These are phyloP conservation scores for Erodium moschatum DNA, from an alignment of 441 rosid species.

Conservation along the genomic window DNA sequence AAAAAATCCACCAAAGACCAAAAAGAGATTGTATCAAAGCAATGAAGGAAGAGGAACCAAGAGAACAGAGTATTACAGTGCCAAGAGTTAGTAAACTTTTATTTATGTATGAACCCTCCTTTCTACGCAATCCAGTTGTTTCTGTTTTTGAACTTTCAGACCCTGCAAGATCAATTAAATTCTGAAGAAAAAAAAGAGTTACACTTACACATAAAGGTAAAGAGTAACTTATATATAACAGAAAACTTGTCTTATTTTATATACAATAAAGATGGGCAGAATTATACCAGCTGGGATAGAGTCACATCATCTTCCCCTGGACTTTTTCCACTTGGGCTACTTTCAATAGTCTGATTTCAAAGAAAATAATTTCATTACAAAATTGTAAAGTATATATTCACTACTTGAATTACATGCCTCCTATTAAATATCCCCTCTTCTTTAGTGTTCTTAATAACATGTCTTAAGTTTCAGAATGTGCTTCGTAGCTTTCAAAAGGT, in stretches of 20 bases:
- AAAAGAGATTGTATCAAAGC: background rate
- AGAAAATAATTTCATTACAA: background rate
- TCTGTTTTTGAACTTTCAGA: slow-evolving; percentile 99
- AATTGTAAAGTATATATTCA: background rate
- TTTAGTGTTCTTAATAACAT: background rate
- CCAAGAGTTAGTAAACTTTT: slow-evolving; percentile 98
- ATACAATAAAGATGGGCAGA: slow-evolving; percentile 14
- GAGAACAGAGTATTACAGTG: slow-evolving; percentile 40
- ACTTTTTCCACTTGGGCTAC: slow-evolving; percentile 67
- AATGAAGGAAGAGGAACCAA: background rate
- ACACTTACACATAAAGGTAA: slow-evolving; percentile 7
- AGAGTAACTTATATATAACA: slow-evolving; percentile 3
- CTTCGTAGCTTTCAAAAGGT: background rate
- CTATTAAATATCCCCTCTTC: background rate
- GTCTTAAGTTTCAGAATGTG: background rate
- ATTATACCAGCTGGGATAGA: slow-evolving; percentile 88
- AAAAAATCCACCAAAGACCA: background rate
- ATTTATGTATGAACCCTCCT: slow-evolving; percentile 98
- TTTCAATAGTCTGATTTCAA: slow-evolving; percentile 76
- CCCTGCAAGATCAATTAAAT: slow-evolving; percentile 97
- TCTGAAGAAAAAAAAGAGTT: slow-evolving; percentile 40
- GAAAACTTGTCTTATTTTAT: background rate
- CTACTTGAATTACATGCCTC: background rate
- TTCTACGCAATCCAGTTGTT: slow-evolving; percentile 92
- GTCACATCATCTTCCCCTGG: slow-evolving; percentile 86